Percentiles rank a stretch among this genome's conserved stretches.
These are phyloP conservation scores for Oropetium thomaeum DNA, from an alignment of 176 grass and related monocot genomes.

Conservation along the genomic window DNA sequence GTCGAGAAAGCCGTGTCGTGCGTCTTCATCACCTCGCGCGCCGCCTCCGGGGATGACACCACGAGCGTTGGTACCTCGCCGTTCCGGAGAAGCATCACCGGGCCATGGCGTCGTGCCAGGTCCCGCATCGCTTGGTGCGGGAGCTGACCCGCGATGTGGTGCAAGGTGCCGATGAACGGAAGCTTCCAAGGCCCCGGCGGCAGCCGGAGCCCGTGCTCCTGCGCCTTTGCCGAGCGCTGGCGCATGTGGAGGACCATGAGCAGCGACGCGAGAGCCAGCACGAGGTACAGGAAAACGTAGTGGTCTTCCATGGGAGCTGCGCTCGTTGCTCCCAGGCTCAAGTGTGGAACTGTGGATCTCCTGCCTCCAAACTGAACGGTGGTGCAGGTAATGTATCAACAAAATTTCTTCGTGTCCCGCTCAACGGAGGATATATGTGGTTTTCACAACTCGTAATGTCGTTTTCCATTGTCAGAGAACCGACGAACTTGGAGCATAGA, in stretches of 20 bases:
- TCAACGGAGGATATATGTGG: background rate
- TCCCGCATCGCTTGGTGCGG: conserved; percentile 41
- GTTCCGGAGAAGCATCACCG: conserved; percentile 55
- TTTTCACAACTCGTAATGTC: background rate
- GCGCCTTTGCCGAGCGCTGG: background rate
- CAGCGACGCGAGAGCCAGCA: background rate
- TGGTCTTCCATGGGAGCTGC: background rate
- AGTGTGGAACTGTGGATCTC: no score
- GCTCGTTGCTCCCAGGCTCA: background rate
- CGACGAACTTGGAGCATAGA: no score
- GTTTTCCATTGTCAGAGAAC: no score
- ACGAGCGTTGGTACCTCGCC: conserved; percentile 55
- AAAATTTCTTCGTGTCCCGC: background rate
- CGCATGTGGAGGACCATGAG: conserved; percentile 1
- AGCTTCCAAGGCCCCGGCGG: conserved; percentile 47
- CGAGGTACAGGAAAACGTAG: background rate
- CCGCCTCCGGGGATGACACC: conserved; percentile 46
- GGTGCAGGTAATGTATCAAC: no score
- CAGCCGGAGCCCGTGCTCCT: background rate
- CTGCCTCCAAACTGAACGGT: no score
- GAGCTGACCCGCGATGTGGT: conserved; percentile 46
- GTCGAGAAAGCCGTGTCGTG: conserved; percentile 46
- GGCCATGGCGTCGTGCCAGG: conserved; percentile 19
- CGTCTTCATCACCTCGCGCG: conserved; percentile 57
- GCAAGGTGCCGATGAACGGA: conserved; percentile 50